Evolutionary conservation across 176 grass and related monocot genomes (phyloP), one percentile per base, ranked within the genome.

Genomic region (Leersia perrieri): DNA sequence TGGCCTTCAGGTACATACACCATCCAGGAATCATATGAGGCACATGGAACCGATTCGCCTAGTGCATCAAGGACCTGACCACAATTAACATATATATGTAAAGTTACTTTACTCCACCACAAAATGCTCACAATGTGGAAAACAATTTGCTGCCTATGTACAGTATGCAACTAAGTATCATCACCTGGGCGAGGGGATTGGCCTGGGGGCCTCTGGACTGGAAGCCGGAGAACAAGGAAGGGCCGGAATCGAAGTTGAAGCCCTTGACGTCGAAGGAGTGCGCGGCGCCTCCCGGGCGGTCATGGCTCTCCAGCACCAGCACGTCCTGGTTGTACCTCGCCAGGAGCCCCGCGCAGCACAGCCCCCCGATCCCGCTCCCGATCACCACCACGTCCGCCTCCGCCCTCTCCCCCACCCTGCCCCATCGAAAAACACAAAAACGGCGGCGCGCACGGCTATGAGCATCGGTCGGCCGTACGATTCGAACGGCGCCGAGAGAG

Each of bases 261-360:
- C 92, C 96, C 75, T 99, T 99, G 72, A 99, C 83, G 30, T 93
- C 88, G 75, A 99, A 99, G 18, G 96, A 99, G 87, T 99, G 96
- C 39, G 96, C 96, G 28, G 90, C 90, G 33, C 96, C 92, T 72
- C 92, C 92, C 11, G 92, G 86, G 11, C 90, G 90, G 81, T 95
- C 96, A 72, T 99, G 96, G 69, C 92, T 95, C 81, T 95, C 96
- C 14, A 99, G 90, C 66, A 93, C 96, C 44, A 99, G 69, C 36
- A 93, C 96, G 82, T 99, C 88, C 47, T 88, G 84, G n/a, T 82
- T 78, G 63, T 99, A 99, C 89, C 96, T 88, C 49, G 96, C 92
- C 58, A 95, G 82, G 15, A 98, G 87, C 1, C 92, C 90, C 0
- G 92, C 90, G 82, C 96, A 99, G 73, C 96, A 99, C 26, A 99